Percentiles rank a stretch among this genome's conserved stretches.
Conservation (phyloP, 768 basidiomycete species). For the Amanita muscaria region DNA sequence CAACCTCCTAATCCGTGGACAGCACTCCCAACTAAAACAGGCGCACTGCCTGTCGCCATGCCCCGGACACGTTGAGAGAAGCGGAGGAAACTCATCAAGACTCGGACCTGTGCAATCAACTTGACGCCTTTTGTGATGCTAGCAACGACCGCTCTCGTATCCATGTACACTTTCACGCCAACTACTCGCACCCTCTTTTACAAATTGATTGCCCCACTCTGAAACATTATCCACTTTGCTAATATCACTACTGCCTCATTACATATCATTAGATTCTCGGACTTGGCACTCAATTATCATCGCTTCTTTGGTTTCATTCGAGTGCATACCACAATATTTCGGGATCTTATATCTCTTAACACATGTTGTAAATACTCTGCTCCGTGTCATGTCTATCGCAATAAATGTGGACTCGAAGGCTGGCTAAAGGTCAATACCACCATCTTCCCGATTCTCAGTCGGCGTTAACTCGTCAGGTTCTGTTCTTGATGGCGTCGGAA, state of each 20-base stretch:
- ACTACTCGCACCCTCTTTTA: too few species aligned
- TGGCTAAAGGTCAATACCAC: constrained; percentile 7
- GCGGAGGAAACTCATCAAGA: not conserved
- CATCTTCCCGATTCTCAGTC: constrained; percentile 5
- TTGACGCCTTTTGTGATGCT: not conserved
- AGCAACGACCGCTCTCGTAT: too few species aligned
- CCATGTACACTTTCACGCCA: too few species aligned
- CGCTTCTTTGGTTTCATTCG: too few species aligned
- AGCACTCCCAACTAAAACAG: constrained; percentile 29
- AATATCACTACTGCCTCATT: not conserved
- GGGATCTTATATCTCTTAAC: too few species aligned
- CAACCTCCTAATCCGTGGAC: constrained; percentile 35
- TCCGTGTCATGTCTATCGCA: too few species aligned
- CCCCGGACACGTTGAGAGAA: constrained; percentile 11
- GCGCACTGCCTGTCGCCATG: constrained; percentile 21
- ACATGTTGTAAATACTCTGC: too few species aligned
- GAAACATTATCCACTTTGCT: not conserved
- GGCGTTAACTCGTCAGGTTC: not conserved
- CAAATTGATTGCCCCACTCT: not conserved
- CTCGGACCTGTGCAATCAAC: not conserved
- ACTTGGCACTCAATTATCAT: not conserved
- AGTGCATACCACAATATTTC: too few species aligned
- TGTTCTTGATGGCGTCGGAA: constrained; percentile 5
- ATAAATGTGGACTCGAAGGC: too few species aligned
- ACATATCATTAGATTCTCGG: not conserved